Percentiles rank a stretch among this genome's conserved stretches.
These are phyloP conservation scores for Globisporangium radiosum DNA, from an alignment of 352 stramenopile species.

Conservation along the genomic window DNA sequence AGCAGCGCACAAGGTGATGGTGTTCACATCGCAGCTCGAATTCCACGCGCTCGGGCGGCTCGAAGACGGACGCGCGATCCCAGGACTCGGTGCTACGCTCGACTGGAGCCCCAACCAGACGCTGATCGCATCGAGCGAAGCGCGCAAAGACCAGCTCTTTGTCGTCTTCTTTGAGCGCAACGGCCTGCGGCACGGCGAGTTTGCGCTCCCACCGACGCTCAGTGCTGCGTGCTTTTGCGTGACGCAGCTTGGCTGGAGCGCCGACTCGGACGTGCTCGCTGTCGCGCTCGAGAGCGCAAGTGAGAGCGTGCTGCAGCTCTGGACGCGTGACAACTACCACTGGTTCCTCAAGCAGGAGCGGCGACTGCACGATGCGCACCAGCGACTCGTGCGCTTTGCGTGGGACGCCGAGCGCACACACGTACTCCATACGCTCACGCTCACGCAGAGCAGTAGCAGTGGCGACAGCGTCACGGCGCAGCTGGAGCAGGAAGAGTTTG, in stretches of 20 bases:
- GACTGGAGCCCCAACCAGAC: constrained; percentile 74
- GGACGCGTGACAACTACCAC: constrained; percentile 76
- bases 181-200: constrained; percentile 73
- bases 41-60: constrained; percentile 59
- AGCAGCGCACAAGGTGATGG: constrained; percentile 31
- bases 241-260: constrained; percentile 46
- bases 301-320: constrained; percentile 47
- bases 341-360: constrained; percentile 81
- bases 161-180: constrained; percentile 85
- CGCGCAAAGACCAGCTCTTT: constrained; percentile 41
- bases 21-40: constrained; percentile 51
- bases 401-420: constrained; percentile 55
- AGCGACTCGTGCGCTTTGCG: constrained; percentile 22
- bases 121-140: constrained; percentile 59
- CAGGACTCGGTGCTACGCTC: constrained; percentile 32
- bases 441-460: constrained; percentile 10
- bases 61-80: constrained; percentile 59
- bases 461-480: constrained; percentile 2
- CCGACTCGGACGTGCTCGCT: constrained; percentile 58
- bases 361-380: constrained; percentile 13
- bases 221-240: constrained; percentile 23
- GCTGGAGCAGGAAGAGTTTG: constrained; percentile 48
- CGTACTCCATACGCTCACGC: constrained; percentile 31
- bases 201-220: constrained; percentile 41
- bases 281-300: constrained; percentile 27